Base-by-base conservation (phyloP, 805 yeast genomes). In the Zygosaccharomyces bisporus region DNA sequence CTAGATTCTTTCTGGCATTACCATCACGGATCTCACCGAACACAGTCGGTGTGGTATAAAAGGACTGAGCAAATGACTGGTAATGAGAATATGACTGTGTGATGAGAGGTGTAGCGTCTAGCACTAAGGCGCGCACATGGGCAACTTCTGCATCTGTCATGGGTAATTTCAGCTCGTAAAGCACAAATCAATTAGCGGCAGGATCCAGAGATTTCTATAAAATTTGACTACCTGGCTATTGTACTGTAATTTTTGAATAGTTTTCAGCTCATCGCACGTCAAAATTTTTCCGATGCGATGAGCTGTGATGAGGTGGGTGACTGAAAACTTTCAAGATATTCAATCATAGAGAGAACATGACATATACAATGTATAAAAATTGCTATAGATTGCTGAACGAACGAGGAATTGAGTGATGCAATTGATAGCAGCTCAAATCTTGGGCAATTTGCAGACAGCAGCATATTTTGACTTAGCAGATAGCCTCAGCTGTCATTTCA, bases 91-190 rank as follows among this genome's bases (percentile, higher is more conserved):
- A 86, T 4, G 93, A 74, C 57, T 87, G 95, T 1, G 95, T 84
- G 54, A 93, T 85, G 53, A 93, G 70, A 4, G 99, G 99, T 40
- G 96, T 93, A 3, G 99, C 98, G 75, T 93, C 99, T 53, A 93
- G 73, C 25, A 87, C 86, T 45, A 95, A 71, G 1, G 81, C 71
- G 49, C 75, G 70, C 23, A 80, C 76, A 47, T 70, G 72, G 7
- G 61, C 52, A 34, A 12, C 34, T 23, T 36, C 24, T 21, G 43
- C 29, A 18, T 43, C 41, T 27, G 46, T 16, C 50, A 46, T 39
- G 3, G 13, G 18, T 21, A 34, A 27, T 14, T 4, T 4, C 12
- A 4, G 13, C 16, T 27, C 19, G 13, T 20, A 21, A 6, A 31
- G 4, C 32, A 19, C 12, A 20, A 23, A 16, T 38, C 41, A 10